Evolutionary conservation across 2,329 filamentous ascomycete genomes (phyloP).

Genomic region (Aspergillus carbonarius): DNA sequence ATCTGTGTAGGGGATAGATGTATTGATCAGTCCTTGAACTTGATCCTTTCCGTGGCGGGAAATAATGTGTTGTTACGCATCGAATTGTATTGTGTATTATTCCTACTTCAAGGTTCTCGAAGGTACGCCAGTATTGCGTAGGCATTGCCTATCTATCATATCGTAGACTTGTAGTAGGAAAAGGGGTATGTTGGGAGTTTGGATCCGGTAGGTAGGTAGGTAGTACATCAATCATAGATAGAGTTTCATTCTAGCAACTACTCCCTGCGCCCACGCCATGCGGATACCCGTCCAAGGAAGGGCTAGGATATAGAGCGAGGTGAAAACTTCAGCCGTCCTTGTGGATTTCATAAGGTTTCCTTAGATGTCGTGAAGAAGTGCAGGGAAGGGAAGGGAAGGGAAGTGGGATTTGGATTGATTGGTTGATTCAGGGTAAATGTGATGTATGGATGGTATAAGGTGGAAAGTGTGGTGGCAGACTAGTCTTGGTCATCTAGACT

Average conservation of each 20-base stretch:
- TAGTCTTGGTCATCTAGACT: constrained; percentile 17
- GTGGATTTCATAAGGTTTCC: background rate
- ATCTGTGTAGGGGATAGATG: background rate
- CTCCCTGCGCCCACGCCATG: background rate
- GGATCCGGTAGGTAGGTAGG: too few species aligned
- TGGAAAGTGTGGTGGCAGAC: background rate
- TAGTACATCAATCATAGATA: background rate
- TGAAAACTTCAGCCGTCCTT: background rate
- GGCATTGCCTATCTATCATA: too few species aligned
- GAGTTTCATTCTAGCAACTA: background rate
- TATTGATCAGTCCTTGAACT: too few species aligned
- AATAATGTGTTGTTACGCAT: too few species aligned
- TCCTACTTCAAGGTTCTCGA: too few species aligned
- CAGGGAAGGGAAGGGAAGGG: too few species aligned
- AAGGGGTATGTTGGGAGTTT: too few species aligned
- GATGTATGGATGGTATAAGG: background rate
- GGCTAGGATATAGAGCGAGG: background rate
- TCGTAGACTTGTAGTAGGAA: too few species aligned
- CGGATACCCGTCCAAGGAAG: background rate
- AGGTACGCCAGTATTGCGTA: too few species aligned
- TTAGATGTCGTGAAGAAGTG: background rate
- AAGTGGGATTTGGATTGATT: background rate
- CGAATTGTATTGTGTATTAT: too few species aligned
- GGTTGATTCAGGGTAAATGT: background rate
- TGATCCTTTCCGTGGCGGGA: background rate